Evolutionary conservation across 73 alveolate genomes (phyloP).

Genomic region (Tetrahymena malaccensis): DNA sequence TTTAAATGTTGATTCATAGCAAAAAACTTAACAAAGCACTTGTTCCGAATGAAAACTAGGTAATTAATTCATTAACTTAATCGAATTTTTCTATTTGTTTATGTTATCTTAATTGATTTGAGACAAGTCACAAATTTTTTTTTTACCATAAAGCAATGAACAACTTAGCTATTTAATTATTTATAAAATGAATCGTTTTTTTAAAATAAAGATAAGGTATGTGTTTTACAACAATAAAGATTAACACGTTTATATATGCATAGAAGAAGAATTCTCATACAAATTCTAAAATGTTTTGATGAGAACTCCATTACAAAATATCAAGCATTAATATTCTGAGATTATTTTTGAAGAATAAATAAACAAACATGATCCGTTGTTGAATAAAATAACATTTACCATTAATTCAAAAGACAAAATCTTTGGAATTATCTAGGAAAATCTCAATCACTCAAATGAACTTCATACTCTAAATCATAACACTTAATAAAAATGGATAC

Average conservation of each 20-base stretch:
- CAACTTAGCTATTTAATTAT: too few relatives aligned
- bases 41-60: background rate
- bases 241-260: background rate
- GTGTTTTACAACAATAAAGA: background rate
- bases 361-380: background rate
- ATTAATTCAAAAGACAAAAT: background rate
- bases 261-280: background rate
- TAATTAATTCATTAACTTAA: background rate
- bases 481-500: background rate
- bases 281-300: background rate
- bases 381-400: background rate
- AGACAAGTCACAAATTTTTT: too few relatives aligned
- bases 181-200: background rate
- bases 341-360: background rate
- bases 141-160: too few relatives aligned
- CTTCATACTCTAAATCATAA: too few relatives aligned
- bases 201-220: background rate
- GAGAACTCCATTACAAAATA: background rate
- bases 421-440: background rate
- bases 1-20: background rate
- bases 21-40: background rate
- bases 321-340: background rate
- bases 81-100: background rate
- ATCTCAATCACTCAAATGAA: background rate
- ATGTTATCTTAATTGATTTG: too few relatives aligned